Evolutionary conservation across 2,329 filamentous ascomycete genomes (phyloP).

Genomic region (Ceratocystis diversiconidia): DNA sequence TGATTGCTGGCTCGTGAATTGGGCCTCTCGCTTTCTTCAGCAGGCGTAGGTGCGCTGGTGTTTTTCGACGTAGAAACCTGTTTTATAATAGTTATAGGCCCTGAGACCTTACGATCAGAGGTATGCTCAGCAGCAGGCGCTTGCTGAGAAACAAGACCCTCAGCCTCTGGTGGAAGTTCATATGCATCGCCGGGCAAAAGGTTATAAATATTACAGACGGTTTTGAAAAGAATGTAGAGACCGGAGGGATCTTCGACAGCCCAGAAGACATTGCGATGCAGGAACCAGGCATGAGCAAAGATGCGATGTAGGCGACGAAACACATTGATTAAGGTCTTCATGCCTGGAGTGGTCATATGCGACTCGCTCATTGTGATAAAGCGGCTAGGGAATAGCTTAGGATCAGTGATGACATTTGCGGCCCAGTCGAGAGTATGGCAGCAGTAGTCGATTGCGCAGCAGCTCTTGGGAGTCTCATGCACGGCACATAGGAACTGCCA

Average conservation of each 20-base stretch:
- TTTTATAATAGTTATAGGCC: conserved; percentile 22
- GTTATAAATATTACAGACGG: conserved; percentile 82
- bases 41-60: not conserved
- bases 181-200: conserved; percentile 89
- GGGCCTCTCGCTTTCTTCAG: conserved; percentile 14
- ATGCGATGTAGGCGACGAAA: conserved; percentile 90
- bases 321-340: conserved; percentile 83
- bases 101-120: conserved; percentile 19
- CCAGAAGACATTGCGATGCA: conserved; percentile 92
- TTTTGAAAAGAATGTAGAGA: conserved; percentile 92
- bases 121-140: conserved; percentile 21
- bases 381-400: conserved; percentile 87
- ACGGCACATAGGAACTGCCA: conserved; percentile 99
- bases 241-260: conserved; percentile 81
- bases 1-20: conserved; percentile 57
- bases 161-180: conserved; percentile 83
- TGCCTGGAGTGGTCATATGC: conserved; percentile 48
- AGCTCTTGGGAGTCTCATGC: conserved; percentile 89
- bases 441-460: conserved; percentile 97
- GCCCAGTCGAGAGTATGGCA: conserved; percentile 98
- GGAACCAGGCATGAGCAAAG: conserved; percentile 98
- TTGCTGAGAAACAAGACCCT: conserved; percentile 49
- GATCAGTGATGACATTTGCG: conserved; percentile 81
- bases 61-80: conserved; percentile 1
- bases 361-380: conserved; percentile 44